These are phyloP conservation scores for Beauveria asiatica DNA, from an alignment of 2,329 filamentous ascomycete species.

Conservation along the genomic window DNA sequence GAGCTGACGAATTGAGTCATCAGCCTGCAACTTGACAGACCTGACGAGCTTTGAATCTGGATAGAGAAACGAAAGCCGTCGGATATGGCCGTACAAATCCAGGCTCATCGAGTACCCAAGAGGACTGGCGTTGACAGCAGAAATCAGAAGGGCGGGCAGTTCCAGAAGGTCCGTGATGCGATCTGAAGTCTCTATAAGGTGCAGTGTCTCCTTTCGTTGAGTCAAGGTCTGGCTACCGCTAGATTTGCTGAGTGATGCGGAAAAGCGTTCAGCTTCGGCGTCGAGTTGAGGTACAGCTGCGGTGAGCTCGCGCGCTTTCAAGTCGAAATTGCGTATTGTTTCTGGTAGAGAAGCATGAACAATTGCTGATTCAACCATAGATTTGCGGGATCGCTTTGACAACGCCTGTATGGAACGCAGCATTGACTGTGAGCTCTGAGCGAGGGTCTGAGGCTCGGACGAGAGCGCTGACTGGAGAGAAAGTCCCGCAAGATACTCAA, in stretches of 20 bases:
- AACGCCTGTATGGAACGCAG: constrained; percentile 78
- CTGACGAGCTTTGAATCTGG: constrained; percentile 67
- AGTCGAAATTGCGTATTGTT: constrained; percentile 63
- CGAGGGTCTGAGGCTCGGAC: constrained; percentile 70
- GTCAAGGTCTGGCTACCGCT: constrained; percentile 62
- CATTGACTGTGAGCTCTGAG: constrained; percentile 71
- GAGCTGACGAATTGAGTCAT: constrained; percentile 82
- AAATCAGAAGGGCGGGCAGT: constrained; percentile 74
- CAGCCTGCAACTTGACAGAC: constrained; percentile 67
- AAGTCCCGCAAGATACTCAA: constrained; percentile 68
- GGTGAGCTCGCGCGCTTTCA: constrained; percentile 58
- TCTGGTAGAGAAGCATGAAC: constrained; percentile 64
- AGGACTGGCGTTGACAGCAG: constrained; percentile 57
- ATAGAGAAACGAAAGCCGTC: constrained; percentile 74
- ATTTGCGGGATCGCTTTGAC: constrained; percentile 80
- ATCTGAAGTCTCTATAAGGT: constrained; percentile 80
- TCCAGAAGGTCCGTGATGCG: constrained; percentile 86
- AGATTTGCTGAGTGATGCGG: constrained; percentile 70
- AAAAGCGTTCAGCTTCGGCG: constrained; percentile 68
- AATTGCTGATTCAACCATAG: constrained; percentile 71
- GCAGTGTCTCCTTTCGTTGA: constrained; percentile 67
- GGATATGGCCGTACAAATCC: constrained; percentile 89
- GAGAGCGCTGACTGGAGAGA: constrained; percentile 63
- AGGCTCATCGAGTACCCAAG: constrained; percentile 82
- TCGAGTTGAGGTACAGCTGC: constrained; percentile 72